Conservation (phyloP, 805 yeast genomes). For the Yarrowia sp. region DNA sequence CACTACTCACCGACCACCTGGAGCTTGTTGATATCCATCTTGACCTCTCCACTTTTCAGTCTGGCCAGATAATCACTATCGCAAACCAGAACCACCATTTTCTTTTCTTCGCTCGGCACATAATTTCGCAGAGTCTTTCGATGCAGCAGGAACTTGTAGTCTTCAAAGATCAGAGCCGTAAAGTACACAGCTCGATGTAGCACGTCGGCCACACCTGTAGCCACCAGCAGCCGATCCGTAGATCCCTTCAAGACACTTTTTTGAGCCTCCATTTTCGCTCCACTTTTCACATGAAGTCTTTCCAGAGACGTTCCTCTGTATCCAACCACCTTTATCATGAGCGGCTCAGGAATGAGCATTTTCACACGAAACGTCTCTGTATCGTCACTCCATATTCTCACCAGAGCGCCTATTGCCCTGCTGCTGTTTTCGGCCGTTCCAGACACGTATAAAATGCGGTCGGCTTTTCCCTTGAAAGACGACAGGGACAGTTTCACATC, state of each 20-base stretch:
- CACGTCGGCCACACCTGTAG: background rate
- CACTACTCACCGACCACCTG: background rate
- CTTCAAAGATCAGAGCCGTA: background rate
- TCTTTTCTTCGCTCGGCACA: background rate
- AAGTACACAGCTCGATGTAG: constrained; percentile 2
- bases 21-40: background rate
- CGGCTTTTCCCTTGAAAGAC: background rate
- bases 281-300: background rate
- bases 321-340: constrained; percentile 4
- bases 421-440: constrained; percentile 1
- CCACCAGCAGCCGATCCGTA: background rate
- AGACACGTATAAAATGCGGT: background rate
- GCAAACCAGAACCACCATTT: background rate
- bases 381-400: background rate
- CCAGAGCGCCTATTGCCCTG: constrained; percentile 1
- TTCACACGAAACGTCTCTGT: background rate
- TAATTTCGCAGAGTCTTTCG: background rate
- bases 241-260: background rate
- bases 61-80: background rate
- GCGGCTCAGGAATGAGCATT: constrained; percentile 2
- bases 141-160: background rate
- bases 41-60: background rate
- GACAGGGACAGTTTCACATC: background rate
- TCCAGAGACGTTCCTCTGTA: background rate
- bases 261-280: constrained; percentile 3